These are phyloP conservation scores for Neurospora sp. DNA, from an alignment of 495 filamentous ascomycete genomes.

Conservation along the genomic window DNA sequence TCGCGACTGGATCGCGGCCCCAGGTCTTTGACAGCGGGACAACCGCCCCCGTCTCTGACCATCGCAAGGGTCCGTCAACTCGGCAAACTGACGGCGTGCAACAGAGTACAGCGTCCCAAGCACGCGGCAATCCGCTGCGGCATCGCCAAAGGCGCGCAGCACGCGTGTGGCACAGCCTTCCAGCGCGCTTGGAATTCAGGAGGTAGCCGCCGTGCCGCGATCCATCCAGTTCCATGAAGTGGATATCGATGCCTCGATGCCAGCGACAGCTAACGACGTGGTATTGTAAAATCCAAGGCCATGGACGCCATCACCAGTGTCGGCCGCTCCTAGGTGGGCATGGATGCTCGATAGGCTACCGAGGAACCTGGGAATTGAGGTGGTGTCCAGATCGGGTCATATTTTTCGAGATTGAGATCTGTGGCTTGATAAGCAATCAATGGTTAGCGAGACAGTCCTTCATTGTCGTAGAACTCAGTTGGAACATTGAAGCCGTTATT, in stretches of 20 bases:
- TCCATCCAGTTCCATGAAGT: background rate
- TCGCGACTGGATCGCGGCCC: background rate
- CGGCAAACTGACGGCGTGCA: background rate
- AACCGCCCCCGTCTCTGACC: background rate
- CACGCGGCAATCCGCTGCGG: background rate
- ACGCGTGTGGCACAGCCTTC: background rate
- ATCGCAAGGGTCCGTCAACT: background rate
- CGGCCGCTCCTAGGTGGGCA: background rate
- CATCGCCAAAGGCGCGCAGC: background rate
- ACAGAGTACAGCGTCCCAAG: background rate
- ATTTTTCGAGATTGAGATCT: background rate
- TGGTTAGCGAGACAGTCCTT: background rate
- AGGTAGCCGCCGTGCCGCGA: background rate
- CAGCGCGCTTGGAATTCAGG: background rate
- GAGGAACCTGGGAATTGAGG: background rate
- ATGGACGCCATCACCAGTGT: background rate
- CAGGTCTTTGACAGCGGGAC: background rate
- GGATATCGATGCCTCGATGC: background rate
- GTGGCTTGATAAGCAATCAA: background rate
- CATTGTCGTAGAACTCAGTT: background rate
- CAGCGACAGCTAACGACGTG: background rate
- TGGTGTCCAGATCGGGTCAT: background rate
- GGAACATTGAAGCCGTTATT: background rate
- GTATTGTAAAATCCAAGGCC: background rate
- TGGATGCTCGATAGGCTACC: background rate